Evolutionary conservation across 2,329 filamentous ascomycete species (phyloP), one percentile per base, ranked within the genome.

Genomic region (Microascus cirrosus): DNA sequence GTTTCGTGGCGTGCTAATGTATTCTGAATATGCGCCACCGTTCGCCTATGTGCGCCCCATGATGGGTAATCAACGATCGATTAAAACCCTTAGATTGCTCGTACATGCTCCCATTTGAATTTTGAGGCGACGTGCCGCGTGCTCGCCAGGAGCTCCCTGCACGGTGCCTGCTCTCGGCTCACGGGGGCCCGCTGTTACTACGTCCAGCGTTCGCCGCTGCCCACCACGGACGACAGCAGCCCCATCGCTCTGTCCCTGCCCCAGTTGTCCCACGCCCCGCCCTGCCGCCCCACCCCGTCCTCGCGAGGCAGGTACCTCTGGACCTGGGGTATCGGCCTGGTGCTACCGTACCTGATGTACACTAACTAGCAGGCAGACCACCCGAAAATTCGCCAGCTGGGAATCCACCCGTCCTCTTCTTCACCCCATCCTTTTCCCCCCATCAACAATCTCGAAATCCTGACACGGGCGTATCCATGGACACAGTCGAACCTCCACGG

Each of bases 331-430:
- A 50, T 50, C 45, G 22, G 45, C 45, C 45, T 50, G 50, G 55
- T 56, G 48, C 55, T 25, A 53, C 20, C 45, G 45, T 50, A 22
- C 45, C 45, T 50, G 45, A 24, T 24, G 45, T 50, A 50, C 39
- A 50, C 45, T 22, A 53, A 45, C 45, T 36, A 20, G 8, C 45
- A 52, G 52, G 42, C 55, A 57, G 32, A 50, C 55, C 55, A 56
- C 55, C 28, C 55, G 22, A 57, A 57, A 57, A 57, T 57, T 57
- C 55, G 55, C 55, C 55, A 57, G 48, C 48, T 48, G 28, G 22
- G 32, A 57, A 57, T 57, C 55, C 55, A 53, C 48, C 55, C 55
- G n/a, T 39, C 48, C 55, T 53, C 28, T 52, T 42, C 55, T 57
- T 57, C 55, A 57, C 55, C 55, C 53, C 48, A 57, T 34, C 48